phyloP scores from a whole-genome alignment of 179 eudicot species.

The Beta macrorhiza region DNA sequence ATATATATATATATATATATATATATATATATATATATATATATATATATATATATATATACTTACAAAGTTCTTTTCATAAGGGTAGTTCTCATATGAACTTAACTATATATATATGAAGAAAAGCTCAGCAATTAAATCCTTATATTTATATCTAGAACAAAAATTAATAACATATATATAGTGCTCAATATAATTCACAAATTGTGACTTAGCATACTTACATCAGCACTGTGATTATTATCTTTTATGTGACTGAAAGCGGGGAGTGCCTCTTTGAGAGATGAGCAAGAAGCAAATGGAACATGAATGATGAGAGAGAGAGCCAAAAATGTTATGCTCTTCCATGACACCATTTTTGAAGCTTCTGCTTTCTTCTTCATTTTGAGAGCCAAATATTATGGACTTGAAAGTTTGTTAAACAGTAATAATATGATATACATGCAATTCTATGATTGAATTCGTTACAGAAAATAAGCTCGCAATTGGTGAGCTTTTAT shows the following conservation, averaged over 20 bases:
- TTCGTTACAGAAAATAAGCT: background rate
- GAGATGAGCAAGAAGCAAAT: constrained; percentile 22
- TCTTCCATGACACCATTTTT: constrained; percentile 19
- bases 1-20: too few species aligned
- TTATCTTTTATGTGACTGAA: constrained; percentile 15
- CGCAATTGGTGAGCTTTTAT: background rate
- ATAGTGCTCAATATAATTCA: too few species aligned
- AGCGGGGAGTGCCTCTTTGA: constrained; percentile 24
- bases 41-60: too few species aligned
- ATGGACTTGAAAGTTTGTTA: too few species aligned
- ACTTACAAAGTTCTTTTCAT: too few species aligned
- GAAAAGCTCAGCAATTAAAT: too few species aligned
- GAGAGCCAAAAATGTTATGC: background rate
- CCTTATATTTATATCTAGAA: too few species aligned
- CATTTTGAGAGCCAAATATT: background rate
- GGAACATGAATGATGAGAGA: constrained; percentile 14
- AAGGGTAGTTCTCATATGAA: too few species aligned
- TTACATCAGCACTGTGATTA: constrained; percentile 19
- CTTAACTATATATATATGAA: too few species aligned
- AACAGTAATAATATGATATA: background rate
- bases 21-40: too few species aligned
- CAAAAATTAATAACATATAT: too few species aligned
- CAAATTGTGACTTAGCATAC: background rate
- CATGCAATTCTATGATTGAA: background rate
- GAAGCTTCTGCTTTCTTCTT: background rate